Base-by-base conservation (phyloP, 345 rosid genomes). In the Gossypium bickii region DNA sequence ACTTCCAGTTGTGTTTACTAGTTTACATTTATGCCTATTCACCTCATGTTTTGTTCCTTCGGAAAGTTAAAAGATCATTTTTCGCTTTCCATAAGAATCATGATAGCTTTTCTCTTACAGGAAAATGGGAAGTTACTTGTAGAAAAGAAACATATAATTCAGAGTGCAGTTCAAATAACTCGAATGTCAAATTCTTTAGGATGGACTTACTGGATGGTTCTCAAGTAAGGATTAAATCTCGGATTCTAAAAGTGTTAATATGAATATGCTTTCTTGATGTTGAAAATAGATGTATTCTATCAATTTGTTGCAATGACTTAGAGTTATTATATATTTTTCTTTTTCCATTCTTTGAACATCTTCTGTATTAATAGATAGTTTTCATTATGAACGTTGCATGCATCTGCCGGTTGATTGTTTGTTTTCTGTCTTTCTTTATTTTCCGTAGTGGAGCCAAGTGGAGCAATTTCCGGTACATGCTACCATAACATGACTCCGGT, bases 171-270 rank as follows among this genome's bases (percentile, higher is more conserved):
- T 70, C 84, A 56, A 71, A 82, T 43, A 62, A 17, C 76, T 78
- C 70, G 7, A 75, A 43, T 22, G 63, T 76, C 41, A 74, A 75
- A 43, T 24, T 76, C 65, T 24, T 68, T 71, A 74, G 71, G 70
- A 78, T 63, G 80, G 77, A 66, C 70, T 73, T 24, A 65, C 68
- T 56, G 57, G 67, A 27, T 70, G 59, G 63, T 64, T 78, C 67
- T 63, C 80, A 81, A 88, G 94, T 90, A 71, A 82, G 80, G 49
- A 61, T 49, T 45, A 68, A 71, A 61, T 41, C 69, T 68, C 70
- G 7, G 17, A 68, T 27, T 20, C 74, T 34, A 58, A 74, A 63
- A 76, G 67, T 17, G 17, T 38, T 49, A 27, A 52, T 17, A 55
- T 62, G 34, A 70, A 57, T 69, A 43, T 72, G 27, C 56, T 24